Percentiles rank a stretch among this genome's conserved stretches.
Conservation (phyloP, 331 rosid species). For the Rosa hybrid region DNA sequence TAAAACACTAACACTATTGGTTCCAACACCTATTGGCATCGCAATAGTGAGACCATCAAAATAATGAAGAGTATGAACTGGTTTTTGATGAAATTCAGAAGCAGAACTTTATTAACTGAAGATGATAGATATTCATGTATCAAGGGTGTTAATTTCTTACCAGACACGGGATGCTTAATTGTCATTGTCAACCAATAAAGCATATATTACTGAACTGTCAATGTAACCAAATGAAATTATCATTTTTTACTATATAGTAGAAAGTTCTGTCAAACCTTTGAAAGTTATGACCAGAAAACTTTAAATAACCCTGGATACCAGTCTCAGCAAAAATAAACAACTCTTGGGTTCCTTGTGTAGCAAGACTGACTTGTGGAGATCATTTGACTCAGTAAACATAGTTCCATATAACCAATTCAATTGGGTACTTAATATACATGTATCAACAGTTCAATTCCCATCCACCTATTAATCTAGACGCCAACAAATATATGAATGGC, state of each 20-base stretch:
- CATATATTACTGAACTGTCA: not conserved
- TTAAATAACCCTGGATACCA: not conserved
- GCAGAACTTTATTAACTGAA: not conserved
- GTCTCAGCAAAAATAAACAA: not conserved
- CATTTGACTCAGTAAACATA: not conserved
- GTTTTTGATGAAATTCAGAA: not conserved
- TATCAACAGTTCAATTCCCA: no score
- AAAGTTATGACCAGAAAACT: not conserved
- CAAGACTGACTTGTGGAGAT: not conserved
- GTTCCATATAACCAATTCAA: not conserved
- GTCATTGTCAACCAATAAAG: not conserved
- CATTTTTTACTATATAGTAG: not conserved
- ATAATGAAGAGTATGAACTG: not conserved
- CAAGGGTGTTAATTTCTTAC: not conserved
- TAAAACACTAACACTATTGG: no score
- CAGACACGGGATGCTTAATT: not conserved
- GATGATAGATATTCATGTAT: not conserved
- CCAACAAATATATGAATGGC: not conserved
- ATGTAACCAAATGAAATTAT: not conserved
- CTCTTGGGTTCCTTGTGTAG: not conserved
- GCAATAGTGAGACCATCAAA: not conserved
- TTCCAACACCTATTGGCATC: no score
- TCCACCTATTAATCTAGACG: not conserved
- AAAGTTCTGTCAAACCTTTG: not conserved
- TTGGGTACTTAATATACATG: not conserved